Percentiles rank a stretch among this genome's conserved stretches.
Evolutionary conservation across 768 basidiomycete genomes (phyloP).

Genomic region (Boletus edulis): DNA sequence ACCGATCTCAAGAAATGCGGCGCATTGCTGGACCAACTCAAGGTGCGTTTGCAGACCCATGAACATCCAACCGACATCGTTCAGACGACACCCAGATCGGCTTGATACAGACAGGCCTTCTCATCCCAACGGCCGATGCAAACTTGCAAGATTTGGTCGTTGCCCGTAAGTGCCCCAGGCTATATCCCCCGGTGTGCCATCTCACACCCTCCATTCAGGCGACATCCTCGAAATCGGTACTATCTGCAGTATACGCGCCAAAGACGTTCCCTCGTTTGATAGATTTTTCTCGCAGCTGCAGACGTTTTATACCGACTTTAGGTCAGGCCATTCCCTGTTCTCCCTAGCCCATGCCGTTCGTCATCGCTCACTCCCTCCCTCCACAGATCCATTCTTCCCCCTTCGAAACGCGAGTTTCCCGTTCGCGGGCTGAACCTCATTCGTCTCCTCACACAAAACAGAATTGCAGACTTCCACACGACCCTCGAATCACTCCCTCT

Average conservation of each 20-base stretch:
- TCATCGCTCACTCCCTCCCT: not conserved
- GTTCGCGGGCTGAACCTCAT: slow-evolving; percentile 94
- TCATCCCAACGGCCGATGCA: slow-evolving; percentile 66
- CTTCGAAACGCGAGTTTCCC: slow-evolving; percentile 82
- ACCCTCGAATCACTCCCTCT: slow-evolving; percentile 85
- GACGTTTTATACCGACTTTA: slow-evolving; percentile 85
- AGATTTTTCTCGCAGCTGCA: slow-evolving; percentile 92
- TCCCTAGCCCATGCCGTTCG: slow-evolving; percentile 3
- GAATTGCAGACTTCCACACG: slow-evolving; percentile 97
- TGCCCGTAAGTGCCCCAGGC: slow-evolving; percentile 55
- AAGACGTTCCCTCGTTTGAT: slow-evolving; percentile 90
- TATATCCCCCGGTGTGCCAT: not conserved
- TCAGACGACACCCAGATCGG: slow-evolving; percentile 50
- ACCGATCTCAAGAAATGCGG: slow-evolving; percentile 70
- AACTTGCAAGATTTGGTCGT: slow-evolving; percentile 67
- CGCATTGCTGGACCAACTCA: slow-evolving; percentile 64
- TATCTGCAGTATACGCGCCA: slow-evolving; percentile 86
- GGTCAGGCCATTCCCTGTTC: slow-evolving; percentile 37
- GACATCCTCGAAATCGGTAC: slow-evolving; percentile 96
- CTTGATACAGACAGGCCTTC: slow-evolving; percentile 71
- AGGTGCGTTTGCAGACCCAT: slow-evolving; percentile 43
- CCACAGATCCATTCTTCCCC: slow-evolving; percentile 68
- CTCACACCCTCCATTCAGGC: slow-evolving; percentile 44
- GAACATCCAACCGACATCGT: not conserved
- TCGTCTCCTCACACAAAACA: slow-evolving; percentile 90